Percentiles rank a stretch among this genome's conserved stretches.
Conservation (phyloP, 495 filamentous ascomycete genomes). For the Hyaloscypha bicolor region DNA sequence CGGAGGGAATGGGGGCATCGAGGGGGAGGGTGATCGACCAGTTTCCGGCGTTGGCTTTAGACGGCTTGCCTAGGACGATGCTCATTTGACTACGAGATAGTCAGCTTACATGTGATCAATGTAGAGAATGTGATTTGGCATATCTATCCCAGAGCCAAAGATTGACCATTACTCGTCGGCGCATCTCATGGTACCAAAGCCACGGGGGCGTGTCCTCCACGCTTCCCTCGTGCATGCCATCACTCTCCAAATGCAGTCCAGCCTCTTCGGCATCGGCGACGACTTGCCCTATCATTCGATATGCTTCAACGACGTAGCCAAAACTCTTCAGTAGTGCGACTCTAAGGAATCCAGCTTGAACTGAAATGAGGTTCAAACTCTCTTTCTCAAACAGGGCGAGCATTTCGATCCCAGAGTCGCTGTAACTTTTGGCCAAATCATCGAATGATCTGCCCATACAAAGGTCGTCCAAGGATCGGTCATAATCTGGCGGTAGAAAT, state of each 20-base stretch:
- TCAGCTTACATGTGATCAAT: background rate
- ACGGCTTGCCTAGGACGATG: background rate
- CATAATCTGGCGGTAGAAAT: background rate
- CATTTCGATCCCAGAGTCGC: background rate
- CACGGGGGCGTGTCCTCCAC: background rate
- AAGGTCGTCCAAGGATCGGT: background rate
- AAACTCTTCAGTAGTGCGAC: background rate
- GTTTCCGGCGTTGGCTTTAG: background rate
- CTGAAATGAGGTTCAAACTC: background rate
- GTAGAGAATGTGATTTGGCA: background rate
- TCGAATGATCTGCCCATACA: background rate
- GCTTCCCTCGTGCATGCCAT: background rate
- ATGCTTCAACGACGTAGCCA: background rate
- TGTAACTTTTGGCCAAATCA: conserved; percentile 1
- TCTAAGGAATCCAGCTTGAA: background rate
- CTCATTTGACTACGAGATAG: background rate
- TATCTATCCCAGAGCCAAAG: background rate
- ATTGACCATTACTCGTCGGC: background rate
- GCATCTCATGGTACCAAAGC: background rate
- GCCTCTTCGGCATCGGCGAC: background rate
- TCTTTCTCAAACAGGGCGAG: background rate
- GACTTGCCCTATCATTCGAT: background rate
- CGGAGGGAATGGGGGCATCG: background rate
- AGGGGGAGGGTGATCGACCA: background rate
- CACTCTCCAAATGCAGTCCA: background rate